Conservation (phyloP, 352 stramenopile genomes). For the Globisporangium parvum region DNA sequence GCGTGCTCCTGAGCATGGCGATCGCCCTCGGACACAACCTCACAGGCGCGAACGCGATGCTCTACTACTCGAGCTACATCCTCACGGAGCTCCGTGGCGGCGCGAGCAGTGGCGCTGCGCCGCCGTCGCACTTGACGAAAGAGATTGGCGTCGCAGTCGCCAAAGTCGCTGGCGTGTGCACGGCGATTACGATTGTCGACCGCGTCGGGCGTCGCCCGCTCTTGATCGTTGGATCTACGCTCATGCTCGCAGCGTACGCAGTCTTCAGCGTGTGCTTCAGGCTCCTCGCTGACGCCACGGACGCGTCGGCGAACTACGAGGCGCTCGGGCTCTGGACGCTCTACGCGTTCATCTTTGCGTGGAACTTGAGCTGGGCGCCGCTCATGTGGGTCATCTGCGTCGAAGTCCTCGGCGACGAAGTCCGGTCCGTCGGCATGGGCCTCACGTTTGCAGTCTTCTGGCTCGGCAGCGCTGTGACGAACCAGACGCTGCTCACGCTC, state of each 20-base stretch:
- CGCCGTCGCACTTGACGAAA: constrained; percentile 29
- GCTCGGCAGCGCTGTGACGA: constrained; percentile 58
- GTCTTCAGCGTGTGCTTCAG: constrained; percentile 52
- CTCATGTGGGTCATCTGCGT: constrained; percentile 75
- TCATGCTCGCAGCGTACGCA: constrained; percentile 49
- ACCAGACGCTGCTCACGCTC: constrained; percentile 61
- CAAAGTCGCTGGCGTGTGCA: constrained; percentile 59
- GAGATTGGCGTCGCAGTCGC: constrained; percentile 58
- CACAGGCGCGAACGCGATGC: constrained; percentile 66
- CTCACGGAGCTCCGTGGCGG: constrained; percentile 31
- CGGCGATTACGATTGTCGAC: constrained; percentile 44
- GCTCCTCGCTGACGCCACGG: constrained; percentile 17
- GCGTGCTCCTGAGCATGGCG: constrained; percentile 46
- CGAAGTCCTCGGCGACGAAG: constrained; percentile 56
- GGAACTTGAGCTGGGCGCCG: constrained; percentile 71
- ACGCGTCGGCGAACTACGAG: constrained; percentile 17
- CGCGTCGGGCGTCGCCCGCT: constrained; percentile 52
- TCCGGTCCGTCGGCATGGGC: constrained; percentile 68
- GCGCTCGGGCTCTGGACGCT: constrained; percentile 53
- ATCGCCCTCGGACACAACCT: constrained; percentile 61
- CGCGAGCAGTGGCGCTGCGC: background rate
- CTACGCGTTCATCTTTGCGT: constrained; percentile 67
- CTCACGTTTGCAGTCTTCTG: constrained; percentile 69
- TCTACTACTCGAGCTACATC: constrained; percentile 83
- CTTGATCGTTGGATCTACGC: constrained; percentile 42